Percentiles rank a stretch among this genome's conserved stretches.
phyloP scores from a whole-genome alignment of 2,329 filamentous ascomycete species.

The Nannizzia gypsea region DNA sequence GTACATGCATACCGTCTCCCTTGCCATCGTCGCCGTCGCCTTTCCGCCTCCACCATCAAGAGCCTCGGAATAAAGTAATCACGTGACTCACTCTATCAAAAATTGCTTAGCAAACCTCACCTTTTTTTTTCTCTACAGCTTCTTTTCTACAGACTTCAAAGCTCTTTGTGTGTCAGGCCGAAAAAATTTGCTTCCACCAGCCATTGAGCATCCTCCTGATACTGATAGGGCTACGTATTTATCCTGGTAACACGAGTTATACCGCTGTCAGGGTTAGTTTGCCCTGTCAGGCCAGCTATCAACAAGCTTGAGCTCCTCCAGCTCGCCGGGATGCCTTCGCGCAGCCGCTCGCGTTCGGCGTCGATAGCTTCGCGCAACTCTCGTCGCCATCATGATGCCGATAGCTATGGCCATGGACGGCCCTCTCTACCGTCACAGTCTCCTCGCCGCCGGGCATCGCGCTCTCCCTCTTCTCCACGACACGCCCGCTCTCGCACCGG shows the following conservation, averaged over 20 bases:
- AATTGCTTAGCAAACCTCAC: no score
- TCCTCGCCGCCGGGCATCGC: conserved; percentile 18
- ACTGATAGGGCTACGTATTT: no score
- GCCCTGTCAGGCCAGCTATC: background rate
- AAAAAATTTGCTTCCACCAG: background rate
- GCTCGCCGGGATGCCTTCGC: background rate
- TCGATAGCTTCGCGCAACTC: background rate
- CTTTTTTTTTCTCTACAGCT: no score
- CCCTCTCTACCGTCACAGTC: conserved; percentile 6
- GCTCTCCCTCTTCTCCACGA: conserved; percentile 19
- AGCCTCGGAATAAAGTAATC: no score
- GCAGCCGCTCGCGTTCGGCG: conserved; percentile 4
- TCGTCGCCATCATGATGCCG: background rate
- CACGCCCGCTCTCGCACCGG: conserved; percentile 14
- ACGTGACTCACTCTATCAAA: no score
- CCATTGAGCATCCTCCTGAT: background rate
- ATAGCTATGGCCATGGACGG: background rate
- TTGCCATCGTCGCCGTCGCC: no score
- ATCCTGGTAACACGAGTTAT: background rate
- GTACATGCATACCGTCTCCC: no score
- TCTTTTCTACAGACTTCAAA: no score
- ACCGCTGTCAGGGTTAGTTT: background rate
- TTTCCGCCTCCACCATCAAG: no score
- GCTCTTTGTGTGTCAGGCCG: no score
- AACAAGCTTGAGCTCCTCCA: background rate